Evolutionary conservation across 192 early-diverging fungal species (phyloP), one percentile per base, ranked within the genome.

Genomic region (Coemansia interrupta): DNA sequence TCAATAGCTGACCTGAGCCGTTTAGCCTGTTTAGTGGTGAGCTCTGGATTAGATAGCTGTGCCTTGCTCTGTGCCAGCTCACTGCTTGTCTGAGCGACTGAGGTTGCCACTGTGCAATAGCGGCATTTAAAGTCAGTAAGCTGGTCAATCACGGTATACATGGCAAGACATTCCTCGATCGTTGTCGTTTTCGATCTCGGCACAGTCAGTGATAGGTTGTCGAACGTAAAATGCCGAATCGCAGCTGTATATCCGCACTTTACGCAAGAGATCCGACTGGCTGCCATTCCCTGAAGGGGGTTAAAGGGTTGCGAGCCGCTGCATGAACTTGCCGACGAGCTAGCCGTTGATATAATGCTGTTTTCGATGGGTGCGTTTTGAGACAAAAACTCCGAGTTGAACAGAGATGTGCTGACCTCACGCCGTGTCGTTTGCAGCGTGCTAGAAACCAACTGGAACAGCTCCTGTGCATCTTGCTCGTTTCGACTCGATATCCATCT

Each of bases 161-260:
- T 61, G 18, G 76, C 63, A 14, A 90, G 58, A 49, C 86, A 90
- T 56, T 80, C 72, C 54, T 90, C 86, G 28, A 90, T 61, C 5
- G 81, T 85, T 32, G 67, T 72, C 12, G 39, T 43, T 7, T 42
- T 40, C 61, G 72, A 80, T 58, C 72, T 65, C 5, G 88, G 88
- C 17, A 87, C 80, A 15, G 78, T 73, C 20, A 89, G 68, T 3
- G 88, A 86, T 20, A 89, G 66, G 44, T 87, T 87, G 50, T 88
- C 88, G 68, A 90, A 87, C 1, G 83, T 84, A 32, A 83, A 86
- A 46, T 88, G 87, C 26, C 87, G 82, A 42, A 88, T 88, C 2
- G 86, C 86, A n/a, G 85, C 87, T 0, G 84, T 88, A 45, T 90
- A 86, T 13, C 83, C 85, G 45, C 88, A 90, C 18, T 85, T 84